Evolutionary conservation across 257 asterid species (phyloP).

Genomic region (Solanum sejunctum): DNA sequence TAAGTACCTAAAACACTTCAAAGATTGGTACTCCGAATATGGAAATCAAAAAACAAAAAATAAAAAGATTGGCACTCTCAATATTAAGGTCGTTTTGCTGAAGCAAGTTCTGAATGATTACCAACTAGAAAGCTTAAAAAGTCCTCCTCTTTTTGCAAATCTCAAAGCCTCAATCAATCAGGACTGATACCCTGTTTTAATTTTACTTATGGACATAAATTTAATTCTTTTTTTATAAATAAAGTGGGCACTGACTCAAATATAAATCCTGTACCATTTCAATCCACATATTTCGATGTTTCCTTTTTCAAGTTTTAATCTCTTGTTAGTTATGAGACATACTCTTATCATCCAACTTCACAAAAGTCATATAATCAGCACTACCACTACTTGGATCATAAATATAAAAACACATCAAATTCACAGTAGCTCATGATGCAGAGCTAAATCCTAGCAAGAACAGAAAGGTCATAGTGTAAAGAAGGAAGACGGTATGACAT

Average conservation of each 20-base stretch:
- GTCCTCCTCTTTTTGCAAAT: not conserved
- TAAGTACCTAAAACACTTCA: not conserved
- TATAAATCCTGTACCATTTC: not conserved
- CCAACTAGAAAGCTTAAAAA: not conserved
- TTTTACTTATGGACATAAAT: not conserved
- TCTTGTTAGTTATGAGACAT: not conserved
- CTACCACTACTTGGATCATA: not conserved
- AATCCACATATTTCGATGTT: not conserved
- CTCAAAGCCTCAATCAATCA: not conserved
- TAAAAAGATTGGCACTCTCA: not conserved
- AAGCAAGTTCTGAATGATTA: not conserved
- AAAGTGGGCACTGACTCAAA: not conserved
- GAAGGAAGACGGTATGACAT: not conserved
- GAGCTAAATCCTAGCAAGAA: not conserved
- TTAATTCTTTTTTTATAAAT: not conserved
- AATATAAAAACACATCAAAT: not conserved
- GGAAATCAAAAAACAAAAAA: not conserved
- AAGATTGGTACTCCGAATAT: not conserved
- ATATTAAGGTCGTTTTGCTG: not conserved
- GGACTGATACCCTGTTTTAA: not conserved
- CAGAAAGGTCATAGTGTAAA: not conserved
- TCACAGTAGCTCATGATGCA: not conserved
- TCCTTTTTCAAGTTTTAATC: not conserved
- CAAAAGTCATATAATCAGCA: not conserved
- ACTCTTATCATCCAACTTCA: not conserved